Evolutionary conservation across 371 early-diverging fungal genomes (phyloP).

Genomic region (Smittium mucronatum): DNA sequence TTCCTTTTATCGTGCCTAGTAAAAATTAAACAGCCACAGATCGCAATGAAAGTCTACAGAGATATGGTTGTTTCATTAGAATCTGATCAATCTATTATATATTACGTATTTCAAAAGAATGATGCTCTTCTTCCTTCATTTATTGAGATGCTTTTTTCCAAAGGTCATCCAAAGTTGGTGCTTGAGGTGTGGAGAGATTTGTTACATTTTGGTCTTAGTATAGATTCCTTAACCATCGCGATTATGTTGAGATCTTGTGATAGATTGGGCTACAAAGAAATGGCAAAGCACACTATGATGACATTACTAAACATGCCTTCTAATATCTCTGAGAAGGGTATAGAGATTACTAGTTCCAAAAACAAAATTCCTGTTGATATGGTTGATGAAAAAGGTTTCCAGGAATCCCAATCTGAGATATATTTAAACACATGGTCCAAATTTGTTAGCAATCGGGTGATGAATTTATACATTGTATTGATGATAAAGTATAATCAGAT

Average conservation of each 20-base stretch:
- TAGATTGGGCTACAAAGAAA: conserved; percentile 18
- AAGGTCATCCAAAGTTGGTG: conserved; percentile 13
- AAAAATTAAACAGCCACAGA: conserved; percentile 12
- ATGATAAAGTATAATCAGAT: conserved; percentile 21
- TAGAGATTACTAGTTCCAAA: no score
- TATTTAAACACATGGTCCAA: conserved; percentile 6
- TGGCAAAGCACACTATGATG: conserved; percentile 17
- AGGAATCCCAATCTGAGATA: background rate
- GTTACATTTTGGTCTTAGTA: conserved; percentile 15
- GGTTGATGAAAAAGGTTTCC: no score
- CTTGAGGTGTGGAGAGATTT: conserved; percentile 23
- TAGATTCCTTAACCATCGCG: conserved; percentile 12
- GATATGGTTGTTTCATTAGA: conserved; percentile 18
- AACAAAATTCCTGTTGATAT: no score
- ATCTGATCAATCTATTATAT: background rate
- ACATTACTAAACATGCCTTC: conserved; percentile 18
- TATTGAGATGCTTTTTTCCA: conserved; percentile 15
- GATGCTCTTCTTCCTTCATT: conserved; percentile 13
- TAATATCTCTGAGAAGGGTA: no score
- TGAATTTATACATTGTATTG: conserved; percentile 23
- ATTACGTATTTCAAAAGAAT: background rate
- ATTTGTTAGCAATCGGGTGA: conserved; percentile 16
- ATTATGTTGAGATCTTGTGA: conserved; percentile 26
- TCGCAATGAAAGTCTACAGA: conserved; percentile 22
- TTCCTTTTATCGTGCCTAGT: conserved; percentile 11